Percentiles rank a stretch among this genome's conserved stretches.
phyloP scores from a whole-genome alignment of 2,329 filamentous ascomycete genomes.

The Cladorrhinum sp. region DNA sequence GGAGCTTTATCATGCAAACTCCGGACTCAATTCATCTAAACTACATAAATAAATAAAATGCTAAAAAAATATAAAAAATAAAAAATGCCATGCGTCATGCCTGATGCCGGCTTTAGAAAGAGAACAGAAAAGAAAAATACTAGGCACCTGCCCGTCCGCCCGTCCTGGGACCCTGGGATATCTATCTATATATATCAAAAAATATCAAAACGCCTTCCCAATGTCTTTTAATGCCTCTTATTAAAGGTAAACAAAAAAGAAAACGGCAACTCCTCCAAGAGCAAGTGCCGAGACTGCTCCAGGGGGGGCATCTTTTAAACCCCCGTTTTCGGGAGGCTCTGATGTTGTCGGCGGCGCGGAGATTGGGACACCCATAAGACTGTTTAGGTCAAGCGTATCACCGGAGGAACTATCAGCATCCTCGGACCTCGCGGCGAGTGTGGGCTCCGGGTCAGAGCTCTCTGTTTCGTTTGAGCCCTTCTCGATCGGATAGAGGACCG shows the following conservation, averaged over 20 bases:
- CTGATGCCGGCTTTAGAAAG: neutral
- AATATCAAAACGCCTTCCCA: neutral
- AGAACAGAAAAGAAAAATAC: neutral
- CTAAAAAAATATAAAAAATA: conserved; percentile 20
- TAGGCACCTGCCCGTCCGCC: neutral
- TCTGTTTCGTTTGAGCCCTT: neutral
- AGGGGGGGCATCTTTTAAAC: conserved; percentile 1
- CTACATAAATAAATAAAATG: conserved; percentile 10
- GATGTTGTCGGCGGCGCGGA: neutral
- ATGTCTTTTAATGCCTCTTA: neutral
- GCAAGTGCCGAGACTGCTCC: conserved; percentile 5
- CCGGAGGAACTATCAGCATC: neutral
- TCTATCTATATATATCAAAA: neutral
- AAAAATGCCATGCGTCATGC: neutral
- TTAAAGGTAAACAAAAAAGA: conserved; percentile 14
- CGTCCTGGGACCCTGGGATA: neutral
- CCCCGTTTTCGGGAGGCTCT: conserved; percentile 1
- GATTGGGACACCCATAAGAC: neutral
- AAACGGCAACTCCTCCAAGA: conserved; percentile 6
- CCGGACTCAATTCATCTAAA: neutral
- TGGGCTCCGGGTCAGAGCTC: neutral
- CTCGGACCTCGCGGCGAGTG: neutral
- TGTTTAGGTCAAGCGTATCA: neutral
- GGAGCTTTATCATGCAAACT: neutral
- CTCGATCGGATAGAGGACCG: conserved; percentile 17